Percentiles rank a stretch among this genome's conserved stretches.
phyloP scores from a whole-genome alignment of 2,329 filamentous ascomycete genomes.

The Curvularia sp. region DNA sequence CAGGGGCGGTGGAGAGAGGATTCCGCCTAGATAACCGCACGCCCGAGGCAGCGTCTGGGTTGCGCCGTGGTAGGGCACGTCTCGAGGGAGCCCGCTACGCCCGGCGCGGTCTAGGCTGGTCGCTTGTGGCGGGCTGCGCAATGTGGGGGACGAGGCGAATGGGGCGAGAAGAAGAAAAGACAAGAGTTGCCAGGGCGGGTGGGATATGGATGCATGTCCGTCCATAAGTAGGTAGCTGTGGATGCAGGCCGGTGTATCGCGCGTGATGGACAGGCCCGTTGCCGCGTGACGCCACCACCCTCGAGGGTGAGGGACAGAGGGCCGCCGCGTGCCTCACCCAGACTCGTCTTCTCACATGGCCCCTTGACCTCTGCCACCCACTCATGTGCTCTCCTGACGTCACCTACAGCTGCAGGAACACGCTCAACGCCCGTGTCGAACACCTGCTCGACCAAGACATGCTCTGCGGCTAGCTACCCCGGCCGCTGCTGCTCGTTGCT shows the following conservation, averaged over 20 bases:
- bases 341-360: slow-evolving; percentile 19
- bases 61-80: slow-evolving; percentile 22
- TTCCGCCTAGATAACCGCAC: slow-evolving; percentile 11
- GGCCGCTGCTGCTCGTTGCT: too few relatives aligned
- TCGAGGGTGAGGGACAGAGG: background rate
- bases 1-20: slow-evolving; percentile 13
- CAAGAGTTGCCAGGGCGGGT: too few relatives aligned
- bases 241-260: too few relatives aligned
- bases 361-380: slow-evolving; percentile 12
- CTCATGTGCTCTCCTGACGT: slow-evolving; percentile 21
- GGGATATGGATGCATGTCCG: too few relatives aligned
- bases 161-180: slow-evolving; percentile 4
- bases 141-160: slow-evolving; percentile 10
- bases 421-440: background rate
- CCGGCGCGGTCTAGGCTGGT: slow-evolving; percentile 26
- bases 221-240: too few relatives aligned
- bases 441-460: slow-evolving; percentile 12
- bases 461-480: background rate
- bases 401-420: slow-evolving; percentile 25
- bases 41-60: slow-evolving; percentile 28
- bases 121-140: slow-evolving; percentile 25
- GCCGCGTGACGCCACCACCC: slow-evolving; percentile 25
- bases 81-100: slow-evolving; percentile 25
- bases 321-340: background rate
- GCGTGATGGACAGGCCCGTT: slow-evolving; percentile 22